Percentiles rank a stretch among this genome's conserved stretches.
phyloP scores from a whole-genome alignment of 176 grass and related monocot genomes.

The Phyllostachys edulis region DNA sequence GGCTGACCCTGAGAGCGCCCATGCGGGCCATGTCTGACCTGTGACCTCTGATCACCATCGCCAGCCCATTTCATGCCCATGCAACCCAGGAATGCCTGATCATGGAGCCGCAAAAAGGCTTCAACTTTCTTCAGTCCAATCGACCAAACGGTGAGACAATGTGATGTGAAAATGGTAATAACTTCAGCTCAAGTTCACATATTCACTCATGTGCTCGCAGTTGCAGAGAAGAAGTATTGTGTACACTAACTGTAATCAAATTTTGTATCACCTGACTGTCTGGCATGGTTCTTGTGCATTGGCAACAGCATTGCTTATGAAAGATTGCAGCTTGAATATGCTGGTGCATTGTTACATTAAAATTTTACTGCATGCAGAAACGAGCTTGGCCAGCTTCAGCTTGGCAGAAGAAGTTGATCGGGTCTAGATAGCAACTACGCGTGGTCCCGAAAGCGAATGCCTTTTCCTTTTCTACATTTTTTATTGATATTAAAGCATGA shows the following conservation, averaged over 20 bases:
- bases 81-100: not conserved
- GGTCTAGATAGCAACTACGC: constrained; percentile 11
- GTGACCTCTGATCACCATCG: not conserved
- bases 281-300: not conserved
- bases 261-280: not conserved
- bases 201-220: not conserved
- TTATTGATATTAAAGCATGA: constrained; percentile 2
- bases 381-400: constrained; percentile 9
- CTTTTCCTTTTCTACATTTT: not conserved
- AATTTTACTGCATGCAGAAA: not conserved
- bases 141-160: not conserved
- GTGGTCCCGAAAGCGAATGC: constrained; percentile 29
- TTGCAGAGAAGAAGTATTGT: not conserved
- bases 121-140: not conserved
- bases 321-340: not conserved
- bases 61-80: constrained; percentile 29
- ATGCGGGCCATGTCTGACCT: constrained; percentile 29
- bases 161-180: not conserved
- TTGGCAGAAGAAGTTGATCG: constrained; percentile 25
- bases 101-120: not conserved
- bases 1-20: constrained; percentile 31
- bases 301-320: not conserved
- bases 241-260: not conserved
- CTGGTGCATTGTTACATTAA: not conserved
- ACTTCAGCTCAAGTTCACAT: not conserved